Percentiles rank a stretch among this genome's conserved stretches.
These are phyloP conservation scores for Hondaea fermentalgiana DNA, from an alignment of 108 stramenopile species.

Conservation along the genomic window DNA sequence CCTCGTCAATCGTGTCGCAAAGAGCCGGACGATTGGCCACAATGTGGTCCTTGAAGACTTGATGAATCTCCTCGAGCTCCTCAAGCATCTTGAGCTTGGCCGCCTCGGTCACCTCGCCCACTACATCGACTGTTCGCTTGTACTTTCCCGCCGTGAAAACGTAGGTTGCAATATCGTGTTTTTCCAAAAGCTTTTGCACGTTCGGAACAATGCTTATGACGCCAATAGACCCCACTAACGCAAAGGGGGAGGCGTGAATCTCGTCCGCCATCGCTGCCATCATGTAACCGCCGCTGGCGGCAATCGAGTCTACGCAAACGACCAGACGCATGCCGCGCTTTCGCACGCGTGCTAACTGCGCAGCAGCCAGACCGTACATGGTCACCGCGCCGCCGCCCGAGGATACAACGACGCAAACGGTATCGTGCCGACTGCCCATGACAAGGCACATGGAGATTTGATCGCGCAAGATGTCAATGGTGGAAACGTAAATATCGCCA, in stretches of 20 bases:
- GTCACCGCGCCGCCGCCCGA: conserved; percentile 29
- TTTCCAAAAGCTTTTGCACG: conserved; percentile 10
- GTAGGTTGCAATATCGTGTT: conserved; percentile 20
- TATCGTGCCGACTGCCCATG: conserved; percentile 7
- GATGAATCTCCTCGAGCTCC: conserved; percentile 19
- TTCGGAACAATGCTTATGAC: conserved; percentile 28
- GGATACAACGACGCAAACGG: conserved; percentile 20
- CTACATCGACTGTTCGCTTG: conserved; percentile 17
- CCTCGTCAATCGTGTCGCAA: neutral
- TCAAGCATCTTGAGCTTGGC: neutral
- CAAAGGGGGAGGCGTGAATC: conserved; percentile 38
- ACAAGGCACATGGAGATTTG: neutral
- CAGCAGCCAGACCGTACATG: conserved; percentile 32
- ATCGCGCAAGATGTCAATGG: neutral
- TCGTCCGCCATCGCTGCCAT: conserved; percentile 39
- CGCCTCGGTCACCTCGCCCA: conserved; percentile 12
- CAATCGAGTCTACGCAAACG: conserved; percentile 36
- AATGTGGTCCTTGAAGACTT: conserved; percentile 20
- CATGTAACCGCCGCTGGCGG: conserved; percentile 43
- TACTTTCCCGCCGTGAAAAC: conserved; percentile 32
- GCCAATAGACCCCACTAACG: conserved; percentile 38
- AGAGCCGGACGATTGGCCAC: neutral
- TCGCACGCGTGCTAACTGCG: neutral
- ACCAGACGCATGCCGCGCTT: conserved; percentile 18
- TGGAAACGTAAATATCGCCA: conserved; percentile 3